Percentiles rank a stretch among this genome's conserved stretches.
Conservation (phyloP, 345 rosid species). For the Linum trigynum region DNA sequence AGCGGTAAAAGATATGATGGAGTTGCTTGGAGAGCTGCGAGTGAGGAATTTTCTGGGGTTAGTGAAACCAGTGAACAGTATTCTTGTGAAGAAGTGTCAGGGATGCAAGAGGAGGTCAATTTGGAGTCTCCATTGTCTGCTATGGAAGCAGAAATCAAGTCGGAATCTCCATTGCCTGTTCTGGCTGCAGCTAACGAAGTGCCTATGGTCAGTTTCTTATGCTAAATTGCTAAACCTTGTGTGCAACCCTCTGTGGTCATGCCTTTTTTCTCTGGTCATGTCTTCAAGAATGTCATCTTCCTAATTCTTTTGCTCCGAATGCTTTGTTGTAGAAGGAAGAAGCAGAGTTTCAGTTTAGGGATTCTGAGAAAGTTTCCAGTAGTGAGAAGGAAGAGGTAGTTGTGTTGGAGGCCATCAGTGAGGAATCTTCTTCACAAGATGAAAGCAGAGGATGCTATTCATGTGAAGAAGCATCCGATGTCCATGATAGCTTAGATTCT, state of each 20-base stretch:
- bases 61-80: too few relatives aligned
- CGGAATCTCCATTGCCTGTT: neutral
- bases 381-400: neutral
- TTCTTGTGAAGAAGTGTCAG: neutral
- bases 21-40: neutral
- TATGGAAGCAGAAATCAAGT: too few relatives aligned
- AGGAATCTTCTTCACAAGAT: conserved; percentile 20
- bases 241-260: too few relatives aligned
- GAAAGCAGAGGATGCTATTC: conserved; percentile 24
- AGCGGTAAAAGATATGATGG: neutral
- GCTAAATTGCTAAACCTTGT: neutral
- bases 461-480: conserved; percentile 19
- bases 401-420: conserved; percentile 30
- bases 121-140: too few relatives aligned
- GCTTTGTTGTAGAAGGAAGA: neutral
- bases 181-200: neutral
- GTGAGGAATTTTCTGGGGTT: neutral
- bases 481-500: conserved; percentile 12
- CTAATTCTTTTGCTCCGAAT: neutral
- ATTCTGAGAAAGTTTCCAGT: conserved; percentile 12
- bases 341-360: conserved; percentile 27
- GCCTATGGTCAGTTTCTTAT: neutral
- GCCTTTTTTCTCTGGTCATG: neutral
- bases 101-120: neutral
- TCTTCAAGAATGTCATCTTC: neutral